Evolutionary conservation across 116 monocot species (phyloP), one percentile per base, ranked within the genome.

Genomic region (Iris pallida): DNA sequence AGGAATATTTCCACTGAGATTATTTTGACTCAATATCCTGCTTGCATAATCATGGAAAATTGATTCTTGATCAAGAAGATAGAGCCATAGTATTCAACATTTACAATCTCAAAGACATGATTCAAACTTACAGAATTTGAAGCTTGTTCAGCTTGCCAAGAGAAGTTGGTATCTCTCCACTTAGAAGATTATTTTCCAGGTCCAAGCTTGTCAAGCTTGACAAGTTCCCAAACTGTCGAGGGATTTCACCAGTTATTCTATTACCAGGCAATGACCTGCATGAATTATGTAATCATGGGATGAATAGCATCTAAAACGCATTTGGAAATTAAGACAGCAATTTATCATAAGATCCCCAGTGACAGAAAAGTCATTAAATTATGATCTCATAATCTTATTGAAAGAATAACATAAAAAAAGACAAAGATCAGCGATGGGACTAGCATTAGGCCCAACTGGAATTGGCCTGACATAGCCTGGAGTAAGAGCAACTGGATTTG

Each of bases 71-170:
- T 51, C 7, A 9, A 51, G 49, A 13, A 51, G 13, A 13, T 51
- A 9, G 49, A 51, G 1, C 11, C 13, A 51, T 51, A 9, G 7
- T 51, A 51, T 51, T 51, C 49, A 51, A 51, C 7, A 51, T 51
- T 51, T 51, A 13, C 7, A 1, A 30, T 30, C 7, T 14, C 13
- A 54, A 67, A 53, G 3, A 43, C 15, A 67, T 42, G 15, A 55
- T 54, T 41, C 16, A 64, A 30, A 74, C 82, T 74, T 63, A 85
- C 85, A 85, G 58, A 69, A 68, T 68, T 46, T 76, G 60, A 63
- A 85, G 85, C 57, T 85, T 71, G 45, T 74, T 71, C 40, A 85
- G 85, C 61, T 68, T 80, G 60, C 85, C 85, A 51, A 85, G 71
- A 74, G 85, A 71, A 77, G 49, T 45, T 61, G 85, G 85, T 77